Evolutionary conservation across 202 grass and related monocot genomes (phyloP).

Genomic region (Carex arenaria): DNA sequence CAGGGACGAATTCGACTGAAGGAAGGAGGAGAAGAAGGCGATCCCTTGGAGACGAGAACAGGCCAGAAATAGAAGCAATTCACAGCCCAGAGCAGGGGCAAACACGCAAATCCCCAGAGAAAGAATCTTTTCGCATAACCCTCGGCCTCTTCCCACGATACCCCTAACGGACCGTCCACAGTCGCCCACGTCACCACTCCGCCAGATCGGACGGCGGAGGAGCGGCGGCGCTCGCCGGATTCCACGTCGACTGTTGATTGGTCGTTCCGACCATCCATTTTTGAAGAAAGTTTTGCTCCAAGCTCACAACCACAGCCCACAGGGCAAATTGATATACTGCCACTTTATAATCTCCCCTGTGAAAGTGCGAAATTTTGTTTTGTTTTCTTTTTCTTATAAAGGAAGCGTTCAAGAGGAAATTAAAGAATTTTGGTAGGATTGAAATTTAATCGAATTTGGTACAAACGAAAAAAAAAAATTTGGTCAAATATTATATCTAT

Average conservation of each 20-base stretch:
- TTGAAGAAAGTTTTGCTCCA: not conserved
- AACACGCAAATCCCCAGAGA: slow-evolving; percentile 82
- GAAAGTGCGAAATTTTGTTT: not conserved
- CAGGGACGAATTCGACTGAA: slow-evolving; percentile 61
- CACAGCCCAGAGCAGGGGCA: slow-evolving; percentile 94
- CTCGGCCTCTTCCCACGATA: slow-evolving; percentile 67
- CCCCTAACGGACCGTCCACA: slow-evolving; percentile 78
- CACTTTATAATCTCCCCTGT: not conserved
- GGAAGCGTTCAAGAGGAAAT: not conserved
- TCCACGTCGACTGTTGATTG: slow-evolving; percentile 51
- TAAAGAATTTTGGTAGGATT: not conserved
- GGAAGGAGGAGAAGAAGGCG: slow-evolving; percentile 14
- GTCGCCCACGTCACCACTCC: slow-evolving; percentile 40
- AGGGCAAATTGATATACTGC: not conserved
- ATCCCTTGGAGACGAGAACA: slow-evolving; percentile 32
- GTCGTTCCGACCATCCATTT: slow-evolving; percentile 52
- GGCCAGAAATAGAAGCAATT: slow-evolving; percentile 99
- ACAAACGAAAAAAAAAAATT: too few relatives aligned
- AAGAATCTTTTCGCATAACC: slow-evolving; percentile 71
- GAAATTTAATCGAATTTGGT: too few relatives aligned
- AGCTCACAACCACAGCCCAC: too few relatives aligned
- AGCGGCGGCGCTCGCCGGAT: slow-evolving; percentile 43
- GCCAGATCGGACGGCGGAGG: not conserved
- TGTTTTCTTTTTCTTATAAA: not conserved
- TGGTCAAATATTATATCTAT: too few relatives aligned